Evolutionary conservation across 2,329 filamentous ascomycete genomes (phyloP).

Genomic region (Elsinoe batatas): DNA sequence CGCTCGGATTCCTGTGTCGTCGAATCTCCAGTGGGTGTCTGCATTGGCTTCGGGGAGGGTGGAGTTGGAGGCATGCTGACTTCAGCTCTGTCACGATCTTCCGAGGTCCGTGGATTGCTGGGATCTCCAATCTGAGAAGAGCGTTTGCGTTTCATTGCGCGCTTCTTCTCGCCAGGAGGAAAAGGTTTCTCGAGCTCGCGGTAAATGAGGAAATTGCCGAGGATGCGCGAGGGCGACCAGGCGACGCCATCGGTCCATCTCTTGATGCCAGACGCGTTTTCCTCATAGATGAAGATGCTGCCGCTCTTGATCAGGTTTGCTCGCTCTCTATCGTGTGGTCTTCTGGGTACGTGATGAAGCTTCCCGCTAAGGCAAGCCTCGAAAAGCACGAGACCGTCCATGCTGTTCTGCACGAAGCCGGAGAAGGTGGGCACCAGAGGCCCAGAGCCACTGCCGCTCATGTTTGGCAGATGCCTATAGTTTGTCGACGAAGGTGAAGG

Average conservation of each 20-base stretch:
- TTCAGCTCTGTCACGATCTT: constrained; percentile 22
- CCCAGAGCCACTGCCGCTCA: constrained; percentile 28
- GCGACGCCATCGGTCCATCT: constrained; percentile 86
- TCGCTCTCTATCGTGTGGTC: constrained; percentile 79
- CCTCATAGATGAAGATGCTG: constrained; percentile 84
- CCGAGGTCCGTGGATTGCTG: constrained; percentile 34
- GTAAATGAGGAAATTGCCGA: constrained; percentile 79
- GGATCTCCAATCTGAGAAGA: constrained; percentile 44
- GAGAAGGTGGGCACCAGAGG: constrained; percentile 31
- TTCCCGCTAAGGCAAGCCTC: constrained; percentile 65
- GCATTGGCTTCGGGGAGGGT: constrained; percentile 23
- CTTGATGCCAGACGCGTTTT: constrained; percentile 83
- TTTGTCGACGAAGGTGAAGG: neutral
- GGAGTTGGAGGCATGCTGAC: constrained; percentile 26
- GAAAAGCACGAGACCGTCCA: constrained; percentile 69
- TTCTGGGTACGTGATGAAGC: constrained; percentile 65
- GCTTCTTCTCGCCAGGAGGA: constrained; percentile 74
- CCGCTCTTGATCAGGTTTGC: constrained; percentile 69
- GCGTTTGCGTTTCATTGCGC: constrained; percentile 61
- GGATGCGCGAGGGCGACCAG: constrained; percentile 81
- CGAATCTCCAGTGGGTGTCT: constrained; percentile 24
- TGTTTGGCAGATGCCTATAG: constrained; percentile 15
- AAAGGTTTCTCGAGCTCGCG: constrained; percentile 71
- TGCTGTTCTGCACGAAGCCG: constrained; percentile 32
- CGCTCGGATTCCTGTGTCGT: constrained; percentile 24